Conservation (phyloP, 192 early-diverging fungal species). For the Mortierella alpina region DNA sequence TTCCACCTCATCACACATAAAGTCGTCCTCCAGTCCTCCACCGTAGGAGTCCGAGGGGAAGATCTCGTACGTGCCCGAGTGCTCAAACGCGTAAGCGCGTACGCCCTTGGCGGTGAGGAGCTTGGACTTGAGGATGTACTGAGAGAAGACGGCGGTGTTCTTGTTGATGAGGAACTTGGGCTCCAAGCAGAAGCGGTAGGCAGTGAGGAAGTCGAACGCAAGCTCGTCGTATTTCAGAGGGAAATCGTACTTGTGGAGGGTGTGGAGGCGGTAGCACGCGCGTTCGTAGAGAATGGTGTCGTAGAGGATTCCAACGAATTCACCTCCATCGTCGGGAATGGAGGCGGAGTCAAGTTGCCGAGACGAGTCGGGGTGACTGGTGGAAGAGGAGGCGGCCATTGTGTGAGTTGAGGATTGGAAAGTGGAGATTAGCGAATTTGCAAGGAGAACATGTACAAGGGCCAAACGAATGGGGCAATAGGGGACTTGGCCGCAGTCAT, state of each 20-base stretch:
- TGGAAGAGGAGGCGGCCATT: neutral
- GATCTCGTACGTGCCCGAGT: slow-evolving; percentile 23
- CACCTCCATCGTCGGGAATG: slow-evolving; percentile 11
- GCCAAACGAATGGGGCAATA: too few species aligned
- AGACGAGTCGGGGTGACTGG: neutral
- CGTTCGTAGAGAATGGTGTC: slow-evolving; percentile 44
- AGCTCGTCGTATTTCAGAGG: slow-evolving; percentile 27
- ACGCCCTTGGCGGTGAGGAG: slow-evolving; percentile 23
- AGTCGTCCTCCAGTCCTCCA: neutral
- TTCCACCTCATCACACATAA: slow-evolving; percentile 15
- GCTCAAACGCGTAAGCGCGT: neutral
- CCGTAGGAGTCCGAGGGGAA: slow-evolving; percentile 3
- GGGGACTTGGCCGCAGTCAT: too few species aligned
- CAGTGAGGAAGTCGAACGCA: slow-evolving; percentile 20
- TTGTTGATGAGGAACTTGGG: slow-evolving; percentile 28
- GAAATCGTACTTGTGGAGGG: slow-evolving; percentile 31
- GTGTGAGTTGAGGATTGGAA: neutral
- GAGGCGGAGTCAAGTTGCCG: neutral
- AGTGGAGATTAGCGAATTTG: too few species aligned
- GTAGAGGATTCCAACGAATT: slow-evolving; percentile 33
- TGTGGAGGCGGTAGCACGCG: slow-evolving; percentile 28
- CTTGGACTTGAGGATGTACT: slow-evolving; percentile 17
- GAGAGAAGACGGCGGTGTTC: neutral
- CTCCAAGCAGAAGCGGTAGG: slow-evolving; percentile 26
- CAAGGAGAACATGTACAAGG: too few species aligned